A percentile compares a stretch with the other conserved stretches of the same genome.
These are phyloP conservation scores for Musa acuminata DNA, from an alignment of 176 grass and related monocot genomes.

Conservation along the genomic window DNA sequence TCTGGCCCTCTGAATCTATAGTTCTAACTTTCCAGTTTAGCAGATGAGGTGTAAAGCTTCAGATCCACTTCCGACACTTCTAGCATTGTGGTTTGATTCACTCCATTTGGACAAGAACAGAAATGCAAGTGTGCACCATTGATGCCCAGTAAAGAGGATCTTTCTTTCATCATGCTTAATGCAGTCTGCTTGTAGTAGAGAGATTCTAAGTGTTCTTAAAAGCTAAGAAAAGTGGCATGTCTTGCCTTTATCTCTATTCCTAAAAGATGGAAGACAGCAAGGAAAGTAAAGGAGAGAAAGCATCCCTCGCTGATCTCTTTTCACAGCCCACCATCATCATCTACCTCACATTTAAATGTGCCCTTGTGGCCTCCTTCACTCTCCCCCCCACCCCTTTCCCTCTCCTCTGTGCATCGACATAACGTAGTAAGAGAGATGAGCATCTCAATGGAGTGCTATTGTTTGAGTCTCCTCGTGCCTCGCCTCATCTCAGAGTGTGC, in stretches of 20 bases:
- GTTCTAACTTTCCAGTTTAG: not conserved
- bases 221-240: not conserved
- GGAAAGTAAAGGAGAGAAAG: not conserved
- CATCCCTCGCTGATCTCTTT: no score
- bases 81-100: not conserved
- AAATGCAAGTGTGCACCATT: not conserved
- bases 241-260: not conserved
- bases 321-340: no score
- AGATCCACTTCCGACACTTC: not conserved
- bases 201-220: not conserved
- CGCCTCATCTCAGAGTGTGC: not conserved
- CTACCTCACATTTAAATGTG: not conserved
- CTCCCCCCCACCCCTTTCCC: not conserved
- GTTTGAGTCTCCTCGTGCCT: not conserved
- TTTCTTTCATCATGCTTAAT: not conserved
- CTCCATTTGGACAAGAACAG: not conserved
- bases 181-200: no score
- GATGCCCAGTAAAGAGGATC: not conserved
- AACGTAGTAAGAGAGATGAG: not conserved
- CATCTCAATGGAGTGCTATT: not conserved
- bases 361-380: not conserved
- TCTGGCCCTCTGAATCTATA: not conserved
- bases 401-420: no score
- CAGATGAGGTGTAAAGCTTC: not conserved
- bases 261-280: not conserved